phyloP scores from a whole-genome alignment of 2,329 filamentous ascomycete genomes.

The Aspergillus tamarii region DNA sequence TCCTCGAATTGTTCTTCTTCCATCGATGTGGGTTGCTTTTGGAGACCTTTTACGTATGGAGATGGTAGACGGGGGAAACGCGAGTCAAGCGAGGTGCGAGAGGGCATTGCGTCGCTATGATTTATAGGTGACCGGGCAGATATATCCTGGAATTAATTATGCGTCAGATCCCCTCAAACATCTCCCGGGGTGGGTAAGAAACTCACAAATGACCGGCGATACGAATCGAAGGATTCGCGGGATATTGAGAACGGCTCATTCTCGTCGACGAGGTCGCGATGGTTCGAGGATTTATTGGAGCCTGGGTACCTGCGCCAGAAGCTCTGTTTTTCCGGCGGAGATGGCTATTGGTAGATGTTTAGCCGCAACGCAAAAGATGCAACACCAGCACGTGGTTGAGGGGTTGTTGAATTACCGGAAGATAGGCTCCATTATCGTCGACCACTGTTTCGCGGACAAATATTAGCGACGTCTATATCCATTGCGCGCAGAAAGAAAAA shows the following conservation, averaged over 20 bases:
- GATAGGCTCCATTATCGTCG: slow-evolving; percentile 91
- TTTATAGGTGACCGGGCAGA: slow-evolving; percentile 80
- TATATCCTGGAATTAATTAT: slow-evolving; percentile 68
- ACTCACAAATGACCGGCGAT: slow-evolving; percentile 90
- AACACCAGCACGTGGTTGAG: slow-evolving; percentile 1
- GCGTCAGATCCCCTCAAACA: slow-evolving; percentile 14
- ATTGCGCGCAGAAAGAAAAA: slow-evolving; percentile 5
- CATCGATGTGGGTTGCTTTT: slow-evolving; percentile 60
- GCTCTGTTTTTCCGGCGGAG: slow-evolving; percentile 79
- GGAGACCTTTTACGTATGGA: slow-evolving; percentile 58
- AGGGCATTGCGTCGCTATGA: slow-evolving; percentile 59
- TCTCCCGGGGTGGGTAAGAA: slow-evolving; percentile 8
- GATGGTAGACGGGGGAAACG: slow-evolving; percentile 65
- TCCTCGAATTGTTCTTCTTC: slow-evolving; percentile 87
- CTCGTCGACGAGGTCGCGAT: slow-evolving; percentile 71
- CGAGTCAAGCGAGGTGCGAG: slow-evolving; percentile 81
- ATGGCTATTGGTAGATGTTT: slow-evolving; percentile 62
- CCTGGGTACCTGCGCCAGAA: slow-evolving; percentile 67
- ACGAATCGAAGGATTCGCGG: slow-evolving; percentile 95
- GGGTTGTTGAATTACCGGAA: slow-evolving; percentile 66
- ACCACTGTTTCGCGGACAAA: slow-evolving; percentile 66
- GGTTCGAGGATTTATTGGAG: slow-evolving; percentile 57
- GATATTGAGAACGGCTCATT: slow-evolving; percentile 95
- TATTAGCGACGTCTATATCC: slow-evolving; percentile 19
- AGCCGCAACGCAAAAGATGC: slow-evolving; percentile 2